A percentile compares a stretch with the other conserved stretches of the same genome.
phyloP scores from a whole-genome alignment of 768 basidiomycete genomes.

The Clitopilus passeckerianus region DNA sequence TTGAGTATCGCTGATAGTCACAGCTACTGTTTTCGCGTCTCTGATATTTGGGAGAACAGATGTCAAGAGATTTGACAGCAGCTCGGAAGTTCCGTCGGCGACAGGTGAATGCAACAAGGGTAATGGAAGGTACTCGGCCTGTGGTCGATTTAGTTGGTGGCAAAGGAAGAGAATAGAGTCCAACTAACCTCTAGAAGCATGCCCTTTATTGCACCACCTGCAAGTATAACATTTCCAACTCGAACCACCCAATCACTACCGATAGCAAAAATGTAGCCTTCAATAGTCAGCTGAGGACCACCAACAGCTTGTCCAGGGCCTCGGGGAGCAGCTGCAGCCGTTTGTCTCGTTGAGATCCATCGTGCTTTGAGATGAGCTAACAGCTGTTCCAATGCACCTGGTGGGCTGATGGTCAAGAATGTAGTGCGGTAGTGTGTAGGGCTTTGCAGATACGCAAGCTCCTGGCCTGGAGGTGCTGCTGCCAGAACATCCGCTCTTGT shows the following conservation, averaged over 20 bases:
- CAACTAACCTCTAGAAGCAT: constrained; percentile 72
- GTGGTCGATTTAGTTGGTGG: background rate
- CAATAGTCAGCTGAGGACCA: constrained; percentile 66
- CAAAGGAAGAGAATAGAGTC: constrained; percentile 3
- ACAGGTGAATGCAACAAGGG: constrained; percentile 61
- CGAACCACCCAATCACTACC: constrained; percentile 81
- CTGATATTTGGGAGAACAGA: constrained; percentile 70
- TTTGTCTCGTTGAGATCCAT: constrained; percentile 68
- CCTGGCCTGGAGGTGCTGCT: constrained; percentile 37
- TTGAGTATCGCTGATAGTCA: constrained; percentile 71
- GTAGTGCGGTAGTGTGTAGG: constrained; percentile 72
- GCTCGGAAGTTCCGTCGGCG: constrained; percentile 64
- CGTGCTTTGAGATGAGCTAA: constrained; percentile 69
- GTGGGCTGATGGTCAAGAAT: constrained; percentile 70
- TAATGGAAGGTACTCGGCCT: constrained; percentile 84
- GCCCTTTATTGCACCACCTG: constrained; percentile 74
- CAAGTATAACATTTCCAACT: constrained; percentile 70
- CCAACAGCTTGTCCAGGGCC: constrained; percentile 26
- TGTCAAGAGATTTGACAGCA: constrained; percentile 70
- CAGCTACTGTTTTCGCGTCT: constrained; percentile 72
- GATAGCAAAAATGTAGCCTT: constrained; percentile 70
- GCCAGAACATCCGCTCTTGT: constrained; percentile 55
- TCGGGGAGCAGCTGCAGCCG: constrained; percentile 32
- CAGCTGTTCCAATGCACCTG: constrained; percentile 71
- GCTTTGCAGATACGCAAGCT: constrained; percentile 36